A percentile compares a stretch with the other conserved stretches of the same genome.
Conservation (phyloP, 208 protist genomes). For the Trypanosoma boissoni region DNA sequence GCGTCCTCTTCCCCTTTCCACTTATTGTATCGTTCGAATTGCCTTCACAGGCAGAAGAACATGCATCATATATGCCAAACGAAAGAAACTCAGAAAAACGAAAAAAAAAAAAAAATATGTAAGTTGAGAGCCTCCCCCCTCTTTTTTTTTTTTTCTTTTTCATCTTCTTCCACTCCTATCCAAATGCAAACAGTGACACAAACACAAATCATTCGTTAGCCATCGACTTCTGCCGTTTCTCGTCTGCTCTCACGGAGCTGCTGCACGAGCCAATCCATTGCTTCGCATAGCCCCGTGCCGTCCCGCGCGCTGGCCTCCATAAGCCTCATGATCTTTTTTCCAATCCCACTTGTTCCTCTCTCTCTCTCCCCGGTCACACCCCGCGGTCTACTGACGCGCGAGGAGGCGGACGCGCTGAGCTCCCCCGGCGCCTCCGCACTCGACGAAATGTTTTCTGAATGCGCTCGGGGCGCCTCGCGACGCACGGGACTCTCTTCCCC, state of each 20-base stretch:
- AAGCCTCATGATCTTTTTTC: conserved; percentile 40
- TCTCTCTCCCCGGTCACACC: neutral
- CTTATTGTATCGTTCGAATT: too few relatives aligned
- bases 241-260: conserved; percentile 42
- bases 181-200: neutral
- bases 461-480: too few relatives aligned
- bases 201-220: neutral
- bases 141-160: neutral
- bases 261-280: conserved; percentile 74
- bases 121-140: neutral
- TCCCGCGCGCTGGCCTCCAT: conserved; percentile 50
- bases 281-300: conserved; percentile 46
- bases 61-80: too few relatives aligned
- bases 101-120: neutral
- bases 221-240: neutral
- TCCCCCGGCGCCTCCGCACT: neutral
- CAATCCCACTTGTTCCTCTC: conserved; percentile 71
- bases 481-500: neutral
- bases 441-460: too few relatives aligned
- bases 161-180: neutral
- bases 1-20: too few relatives aligned
- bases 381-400: neutral
- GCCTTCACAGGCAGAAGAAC: too few relatives aligned
- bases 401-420: neutral
- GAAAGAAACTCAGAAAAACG: neutral